Base-by-base conservation (phyloP, 495 filamentous ascomycete genomes). In the Stereocaulon alpinum region DNA sequence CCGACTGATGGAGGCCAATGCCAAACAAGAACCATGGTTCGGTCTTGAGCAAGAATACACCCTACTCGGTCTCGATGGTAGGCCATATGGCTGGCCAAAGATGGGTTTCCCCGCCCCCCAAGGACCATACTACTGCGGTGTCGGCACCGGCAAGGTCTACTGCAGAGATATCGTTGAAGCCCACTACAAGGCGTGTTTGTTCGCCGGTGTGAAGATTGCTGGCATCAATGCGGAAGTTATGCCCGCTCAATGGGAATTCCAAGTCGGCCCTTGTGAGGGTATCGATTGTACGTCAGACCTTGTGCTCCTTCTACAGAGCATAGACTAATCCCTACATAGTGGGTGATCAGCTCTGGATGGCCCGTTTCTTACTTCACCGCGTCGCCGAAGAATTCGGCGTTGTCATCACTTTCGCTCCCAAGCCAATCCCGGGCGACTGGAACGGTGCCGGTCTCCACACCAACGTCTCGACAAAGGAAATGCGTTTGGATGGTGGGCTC, bases 201-300 rank as follows among this genome's bases (percentile, higher is more conserved):
- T 86, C 73, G 83, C 91, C 61, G 86, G 86, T 65, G 80, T 98
- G 74, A 85, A 91, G 68, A 96, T 98, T 75, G 95, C 93, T 37
- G 93, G 93, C 74, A 96, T 92, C 78, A 98, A 98, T 77, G 93
- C 93, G 52, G 93, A 98, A 83, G 93, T 98, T 70, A 92, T 96
- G 85, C 90, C 93, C 58, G 91, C 87, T 61, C 93, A 98, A 74
- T 98, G 93, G 93, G 93, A 98, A 77, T 97, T 91, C 86, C 93
- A 98, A 74, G 87, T 98, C 68, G 93, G 94, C 62, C 94, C 94
- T 63, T 96, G 92, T 77, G 70, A 77, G 43, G 93, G 93, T 51
- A 97, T 98, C 70, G 82, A 89, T 71, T 77, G 85, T 87, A 72
- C 72, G 80, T 79, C 60, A 30, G 44, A 4, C 20, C 0, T 51